Base-by-base conservation (phyloP, 2,329 filamentous ascomycete genomes). In the Chaetomium sp. region DNA sequence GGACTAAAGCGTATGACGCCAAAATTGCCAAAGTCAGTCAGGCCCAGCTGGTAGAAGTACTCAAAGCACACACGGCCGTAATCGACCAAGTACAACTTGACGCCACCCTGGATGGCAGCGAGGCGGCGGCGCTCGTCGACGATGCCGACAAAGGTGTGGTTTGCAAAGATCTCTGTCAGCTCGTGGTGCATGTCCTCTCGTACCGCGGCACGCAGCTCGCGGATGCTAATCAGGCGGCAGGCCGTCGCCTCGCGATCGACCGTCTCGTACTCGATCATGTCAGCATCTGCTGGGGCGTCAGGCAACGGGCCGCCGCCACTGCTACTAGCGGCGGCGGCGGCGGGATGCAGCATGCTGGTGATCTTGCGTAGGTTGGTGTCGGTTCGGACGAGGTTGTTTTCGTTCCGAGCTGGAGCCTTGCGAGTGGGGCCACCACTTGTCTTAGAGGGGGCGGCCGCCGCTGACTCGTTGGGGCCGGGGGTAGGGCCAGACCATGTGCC, bases 1-100 rank as follows among this genome's bases (percentile, higher is more conserved):
- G 92, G 91, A 57, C 87, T 85, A 72, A 99, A 92, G 12, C 86
- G 87, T 65, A 99, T 93, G 25, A 82, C 77, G 2, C 95, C 95
- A 73, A 97, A 97, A 75, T 99, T 99, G 1, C 90, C 92, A 77
- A 99, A 99, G 74, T 99, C 93, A 0, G 93, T 96, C 42, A 99
- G 84, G 0, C 93, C 94, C 23, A 98, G 80, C 78, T 99, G 95
- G 78, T 99, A 99, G 76, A 98, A 96, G 75, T 94, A 96, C 72
- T 98, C 94, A 67, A 88, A 90, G 75, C 87, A 91, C 1, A 91
- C 80, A 74, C 94, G 88, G 12, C 93, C 95, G 73, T 99, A 99
- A 77, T 99, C 95, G 60, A 99, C 83, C 25, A 99, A 85, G 75
- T 91, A 97, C 8, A 99, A 84, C 74, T 93, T 96, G 9, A 98